Base-by-base conservation (phyloP, 1,284 basidiomycete species). In the Boletus albobrunnescens region DNA sequence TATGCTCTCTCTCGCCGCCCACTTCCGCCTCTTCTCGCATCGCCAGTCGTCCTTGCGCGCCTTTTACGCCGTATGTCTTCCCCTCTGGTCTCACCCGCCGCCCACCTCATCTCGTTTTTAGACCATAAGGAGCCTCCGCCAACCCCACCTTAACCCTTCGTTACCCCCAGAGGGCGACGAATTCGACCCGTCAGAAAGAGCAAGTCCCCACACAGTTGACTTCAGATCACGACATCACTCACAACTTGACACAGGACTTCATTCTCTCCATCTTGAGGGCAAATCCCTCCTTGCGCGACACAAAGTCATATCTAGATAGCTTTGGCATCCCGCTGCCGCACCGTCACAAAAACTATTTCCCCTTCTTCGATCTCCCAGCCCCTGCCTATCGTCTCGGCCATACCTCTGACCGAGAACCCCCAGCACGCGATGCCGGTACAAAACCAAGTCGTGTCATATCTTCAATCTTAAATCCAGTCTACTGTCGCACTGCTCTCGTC, bases 251-350 rank as follows among this genome's bases (percentile, higher is more conserved):
- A 27, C 65, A 99, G 94, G 94, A 97, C 63, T 94, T 99, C 63
- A 95, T 99, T 65, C 73, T 99, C 44, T 95, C 93, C 40, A 90
- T 99, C 59, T 77, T 99, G 45, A 85, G 90, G 55, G 89, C 96
- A 30, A 93, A 92, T 52, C 94, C 96, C 9, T 97, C 95, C 2
- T 70, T 87, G 47, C 78, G 96, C 57, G 96, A 99, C 68, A 89
- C 92, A 32, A 86, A 84, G 50, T 83, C 85, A 1, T 99, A 97
- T 68, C 79, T 97, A 13, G 87, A 85, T 35, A 90, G 84, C 26
- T 98, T 99, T 61, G 83, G 84, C 19, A 74, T 75, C 41, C 76
- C 73, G 38, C 79, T 75, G 36, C 45, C 52, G 0, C 54, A 58
- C 27, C 64, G 67, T 32, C 54, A 57, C 1, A 41, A 36, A 42